These are phyloP conservation scores for Trichocladium antarcticum DNA, from an alignment of 495 filamentous ascomycete species.

Conservation along the genomic window DNA sequence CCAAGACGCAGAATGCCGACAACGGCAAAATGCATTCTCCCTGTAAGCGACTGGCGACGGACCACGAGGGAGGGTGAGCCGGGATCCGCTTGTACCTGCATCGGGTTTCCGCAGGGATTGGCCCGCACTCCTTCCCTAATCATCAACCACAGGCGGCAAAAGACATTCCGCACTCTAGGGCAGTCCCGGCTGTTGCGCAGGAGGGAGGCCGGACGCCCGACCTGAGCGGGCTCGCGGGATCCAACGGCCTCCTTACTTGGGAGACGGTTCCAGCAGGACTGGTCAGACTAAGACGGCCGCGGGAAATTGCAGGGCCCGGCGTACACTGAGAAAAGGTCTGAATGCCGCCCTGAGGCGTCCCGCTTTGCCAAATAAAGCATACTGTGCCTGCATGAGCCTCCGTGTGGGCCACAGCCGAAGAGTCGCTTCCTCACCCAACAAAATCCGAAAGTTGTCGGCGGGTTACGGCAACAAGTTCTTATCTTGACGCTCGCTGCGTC, in stretches of 20 bases:
- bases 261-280: too few species aligned
- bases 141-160: too few species aligned
- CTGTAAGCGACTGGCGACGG: constrained; percentile 11
- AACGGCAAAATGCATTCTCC: constrained; percentile 5
- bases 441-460: too few species aligned
- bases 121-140: not conserved
- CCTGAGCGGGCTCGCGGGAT: not conserved
- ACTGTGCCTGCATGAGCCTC: constrained; percentile 7
- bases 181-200: too few species aligned
- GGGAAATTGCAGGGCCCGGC: constrained; percentile 4
- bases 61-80: too few species aligned
- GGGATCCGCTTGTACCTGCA: constrained; percentile 12
- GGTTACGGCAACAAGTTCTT: too few species aligned
- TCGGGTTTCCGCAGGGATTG: constrained; percentile 4
- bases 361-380: constrained; percentile 6
- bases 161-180: too few species aligned
- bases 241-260: not conserved
- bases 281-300: too few species aligned
- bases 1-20: constrained; percentile 8
- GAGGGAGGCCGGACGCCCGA: not conserved
- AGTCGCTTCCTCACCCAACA: not conserved
- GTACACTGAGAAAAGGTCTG: not conserved
- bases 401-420: too few species aligned
- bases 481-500: too few species aligned
- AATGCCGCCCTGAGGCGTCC: not conserved